phyloP scores from a whole-genome alignment of 495 filamentous ascomycete species.

The Xylaria flabelliformis region DNA sequence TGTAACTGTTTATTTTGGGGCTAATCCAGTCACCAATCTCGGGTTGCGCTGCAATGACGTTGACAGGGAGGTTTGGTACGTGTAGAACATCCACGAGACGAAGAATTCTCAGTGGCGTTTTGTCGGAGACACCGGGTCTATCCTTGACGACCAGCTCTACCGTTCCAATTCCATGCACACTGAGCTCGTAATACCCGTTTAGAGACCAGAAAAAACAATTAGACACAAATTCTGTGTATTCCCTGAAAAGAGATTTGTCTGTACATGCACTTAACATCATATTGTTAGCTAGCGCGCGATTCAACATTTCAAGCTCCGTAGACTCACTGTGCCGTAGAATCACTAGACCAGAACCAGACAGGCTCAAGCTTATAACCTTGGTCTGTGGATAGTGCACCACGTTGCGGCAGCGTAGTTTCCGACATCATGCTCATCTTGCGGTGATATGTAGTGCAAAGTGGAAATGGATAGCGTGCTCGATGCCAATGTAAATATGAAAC shows the following conservation, averaged over 20 bases:
- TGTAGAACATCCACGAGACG: background rate
- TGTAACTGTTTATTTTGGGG: background rate
- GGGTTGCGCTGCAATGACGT: background rate
- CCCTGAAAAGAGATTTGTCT: background rate
- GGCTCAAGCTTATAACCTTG: background rate
- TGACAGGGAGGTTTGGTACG: background rate
- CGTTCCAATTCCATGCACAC: background rate
- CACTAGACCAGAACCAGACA: background rate
- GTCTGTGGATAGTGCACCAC: background rate
- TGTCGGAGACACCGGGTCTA: background rate
- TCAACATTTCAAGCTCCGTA: background rate
- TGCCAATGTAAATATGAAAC: background rate
- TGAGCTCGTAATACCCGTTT: background rate
- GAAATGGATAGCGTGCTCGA: background rate
- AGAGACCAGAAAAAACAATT: background rate
- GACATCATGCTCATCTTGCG: background rate
- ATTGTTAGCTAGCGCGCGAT: background rate
- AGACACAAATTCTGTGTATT: background rate
- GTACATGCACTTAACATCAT: background rate
- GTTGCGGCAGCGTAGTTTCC: background rate
- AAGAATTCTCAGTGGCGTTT: background rate
- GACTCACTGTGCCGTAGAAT: constrained; percentile 1
- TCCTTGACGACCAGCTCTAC: background rate
- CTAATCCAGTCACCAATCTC: background rate
- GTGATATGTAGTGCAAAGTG: background rate